These are phyloP conservation scores for Parietichytrium sp. DNA, from an alignment of 108 stramenopile genomes.

Conservation along the genomic window DNA sequence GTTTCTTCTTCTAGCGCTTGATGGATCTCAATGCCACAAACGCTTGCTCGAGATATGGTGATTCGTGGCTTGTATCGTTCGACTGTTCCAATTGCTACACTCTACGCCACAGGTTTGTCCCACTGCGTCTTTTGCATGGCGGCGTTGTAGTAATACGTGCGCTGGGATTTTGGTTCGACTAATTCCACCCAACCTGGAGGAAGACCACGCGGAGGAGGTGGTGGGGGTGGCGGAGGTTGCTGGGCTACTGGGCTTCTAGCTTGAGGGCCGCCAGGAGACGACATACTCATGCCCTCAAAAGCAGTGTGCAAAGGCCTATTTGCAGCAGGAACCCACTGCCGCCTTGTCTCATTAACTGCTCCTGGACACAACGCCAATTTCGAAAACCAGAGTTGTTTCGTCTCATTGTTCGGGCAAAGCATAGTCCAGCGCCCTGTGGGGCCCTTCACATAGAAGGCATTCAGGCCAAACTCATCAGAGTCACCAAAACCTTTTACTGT, in stretches of 20 bases:
- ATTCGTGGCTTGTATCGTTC: no score
- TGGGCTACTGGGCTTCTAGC: neutral
- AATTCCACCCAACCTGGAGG: conserved; percentile 34
- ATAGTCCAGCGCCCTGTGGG: neutral
- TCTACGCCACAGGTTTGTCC: neutral
- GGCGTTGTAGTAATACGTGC: neutral
- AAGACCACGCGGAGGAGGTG: neutral
- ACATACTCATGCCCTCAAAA: neutral
- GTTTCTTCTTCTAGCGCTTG: no score
- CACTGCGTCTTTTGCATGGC: neutral
- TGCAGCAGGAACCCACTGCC: neutral
- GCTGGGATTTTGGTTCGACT: neutral
- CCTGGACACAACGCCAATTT: conserved; percentile 24
- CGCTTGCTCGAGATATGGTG: no score
- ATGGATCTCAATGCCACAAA: no score
- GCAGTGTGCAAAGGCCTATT: neutral
- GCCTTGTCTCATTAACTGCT: neutral
- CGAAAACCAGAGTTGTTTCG: neutral
- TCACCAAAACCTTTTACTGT: neutral
- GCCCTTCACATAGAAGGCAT: neutral
- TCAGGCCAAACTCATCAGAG: neutral
- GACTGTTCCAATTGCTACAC: neutral
- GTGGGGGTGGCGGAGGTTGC: conserved; percentile 4
- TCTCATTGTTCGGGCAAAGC: neutral
- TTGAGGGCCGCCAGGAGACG: neutral